These are phyloP conservation scores for Kwoniella bestiolae DNA, from an alignment of 768 basidiomycete genomes.

Conservation along the genomic window DNA sequence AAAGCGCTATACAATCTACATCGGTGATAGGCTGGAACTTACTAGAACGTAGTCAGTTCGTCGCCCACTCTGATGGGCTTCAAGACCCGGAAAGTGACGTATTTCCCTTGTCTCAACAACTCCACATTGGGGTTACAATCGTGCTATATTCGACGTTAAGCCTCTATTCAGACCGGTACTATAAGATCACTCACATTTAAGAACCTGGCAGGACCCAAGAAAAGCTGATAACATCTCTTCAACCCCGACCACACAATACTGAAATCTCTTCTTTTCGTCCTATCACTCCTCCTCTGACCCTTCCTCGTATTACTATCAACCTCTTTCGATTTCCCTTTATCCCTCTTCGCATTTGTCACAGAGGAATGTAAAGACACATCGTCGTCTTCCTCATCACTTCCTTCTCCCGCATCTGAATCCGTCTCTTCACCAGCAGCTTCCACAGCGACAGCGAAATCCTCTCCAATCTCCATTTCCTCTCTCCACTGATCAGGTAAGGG, in stretches of 20 bases:
- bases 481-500: slow-evolving; percentile 51
- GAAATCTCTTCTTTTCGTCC: slow-evolving; percentile 51
- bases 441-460: slow-evolving; percentile 34
- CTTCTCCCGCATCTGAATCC: slow-evolving; percentile 24
- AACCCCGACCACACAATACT: slow-evolving; percentile 54
- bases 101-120: slow-evolving; percentile 48
- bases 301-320: slow-evolving; percentile 8
- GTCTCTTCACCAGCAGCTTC: slow-evolving; percentile 30
- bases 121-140: slow-evolving; percentile 56
- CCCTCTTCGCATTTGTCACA: neutral
- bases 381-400: slow-evolving; percentile 22
- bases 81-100: slow-evolving; percentile 52
- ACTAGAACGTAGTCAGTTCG: slow-evolving; percentile 56
- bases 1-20: neutral
- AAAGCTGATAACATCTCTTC: slow-evolving; percentile 51
- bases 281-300: slow-evolving; percentile 38
- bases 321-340: slow-evolving; percentile 29
- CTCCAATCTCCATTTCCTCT: slow-evolving; percentile 44
- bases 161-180: too few species aligned
- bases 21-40: slow-evolving; percentile 23
- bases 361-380: slow-evolving; percentile 21
- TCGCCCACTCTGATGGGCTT: slow-evolving; percentile 49
- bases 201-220: slow-evolving; percentile 56
- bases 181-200: slow-evolving; percentile 47
- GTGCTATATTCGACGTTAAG: too few species aligned